Evolutionary conservation across 176 grass and related monocot species (phyloP).

Genomic region (Raddia guianensis): DNA sequence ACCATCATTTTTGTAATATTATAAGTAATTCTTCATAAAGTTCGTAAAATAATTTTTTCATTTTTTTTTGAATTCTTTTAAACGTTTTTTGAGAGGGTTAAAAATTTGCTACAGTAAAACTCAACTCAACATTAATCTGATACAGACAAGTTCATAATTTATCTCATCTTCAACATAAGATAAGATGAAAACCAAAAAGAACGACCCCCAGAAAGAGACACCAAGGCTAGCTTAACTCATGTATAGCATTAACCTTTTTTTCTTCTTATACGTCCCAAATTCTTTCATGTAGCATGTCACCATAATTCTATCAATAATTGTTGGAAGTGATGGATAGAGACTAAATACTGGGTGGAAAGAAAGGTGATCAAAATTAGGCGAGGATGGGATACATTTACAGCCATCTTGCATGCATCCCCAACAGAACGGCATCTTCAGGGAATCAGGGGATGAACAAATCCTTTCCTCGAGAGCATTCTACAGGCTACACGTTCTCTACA

Average conservation of each 20-base stretch:
- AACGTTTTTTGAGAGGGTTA: no score
- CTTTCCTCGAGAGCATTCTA: neutral
- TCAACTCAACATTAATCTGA: no score
- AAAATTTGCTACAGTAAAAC: no score
- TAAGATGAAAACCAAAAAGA: no score
- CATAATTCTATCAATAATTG: neutral
- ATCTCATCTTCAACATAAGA: no score
- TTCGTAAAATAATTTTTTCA: no score
- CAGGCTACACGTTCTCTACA: conserved; percentile 9
- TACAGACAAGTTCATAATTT: no score
- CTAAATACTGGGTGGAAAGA: neutral
- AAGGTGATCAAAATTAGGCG: conserved; percentile 15
- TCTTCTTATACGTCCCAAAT: neutral
- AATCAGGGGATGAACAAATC: neutral
- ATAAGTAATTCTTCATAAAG: no score
- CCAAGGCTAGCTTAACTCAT: neutral
- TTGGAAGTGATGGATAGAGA: neutral
- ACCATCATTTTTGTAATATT: no score
- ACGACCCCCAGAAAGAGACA: no score
- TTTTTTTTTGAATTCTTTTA: no score
- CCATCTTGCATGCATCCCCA: neutral
- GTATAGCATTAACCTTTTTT: neutral
- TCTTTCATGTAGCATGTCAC: neutral
- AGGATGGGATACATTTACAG: conserved; percentile 37
- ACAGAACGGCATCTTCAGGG: neutral